phyloP scores from a whole-genome alignment of 2,329 filamentous ascomycete genomes.

The Teratosphaeria epicoccoides region DNA sequence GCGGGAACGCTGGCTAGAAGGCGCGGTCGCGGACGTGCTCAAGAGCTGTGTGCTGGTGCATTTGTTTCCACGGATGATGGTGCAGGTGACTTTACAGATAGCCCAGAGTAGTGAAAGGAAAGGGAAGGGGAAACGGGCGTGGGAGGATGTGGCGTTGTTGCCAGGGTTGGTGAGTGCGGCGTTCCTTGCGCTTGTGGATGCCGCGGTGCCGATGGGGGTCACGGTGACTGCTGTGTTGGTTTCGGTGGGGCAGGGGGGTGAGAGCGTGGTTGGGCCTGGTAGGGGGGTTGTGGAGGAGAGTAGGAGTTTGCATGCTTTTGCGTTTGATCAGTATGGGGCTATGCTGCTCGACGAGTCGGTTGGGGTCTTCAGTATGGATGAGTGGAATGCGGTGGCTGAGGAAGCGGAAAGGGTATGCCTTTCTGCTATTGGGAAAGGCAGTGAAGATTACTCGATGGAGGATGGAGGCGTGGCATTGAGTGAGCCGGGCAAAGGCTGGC shows the following conservation, averaged over 20 bases:
- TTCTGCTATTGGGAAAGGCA: conserved; percentile 28
- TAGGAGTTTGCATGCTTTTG: conserved; percentile 69
- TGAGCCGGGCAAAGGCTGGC: conserved; percentile 25
- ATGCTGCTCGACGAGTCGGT: conserved; percentile 72
- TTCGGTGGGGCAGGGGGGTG: conserved; percentile 38
- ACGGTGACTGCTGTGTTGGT: conserved; percentile 57
- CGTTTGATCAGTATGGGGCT: conserved; percentile 63
- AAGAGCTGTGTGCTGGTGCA: conserved; percentile 64
- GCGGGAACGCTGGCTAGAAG: conserved; percentile 63
- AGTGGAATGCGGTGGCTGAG: conserved; percentile 63
- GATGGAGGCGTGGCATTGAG: conserved; percentile 18
- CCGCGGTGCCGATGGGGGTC: conserved; percentile 67
- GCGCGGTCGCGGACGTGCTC: conserved; percentile 59
- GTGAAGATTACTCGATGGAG: conserved; percentile 30
- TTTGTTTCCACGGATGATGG: conserved; percentile 63
- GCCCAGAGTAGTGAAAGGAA: conserved; percentile 9
- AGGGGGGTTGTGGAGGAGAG: conserved; percentile 51
- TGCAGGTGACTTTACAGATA: conserved; percentile 75
- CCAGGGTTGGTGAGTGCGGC: conserved; percentile 74
- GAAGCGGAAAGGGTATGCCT: conserved; percentile 56
- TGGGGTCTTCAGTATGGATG: conserved; percentile 61
- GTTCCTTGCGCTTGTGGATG: conserved; percentile 67
- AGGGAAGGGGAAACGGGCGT: conserved; percentile 45
- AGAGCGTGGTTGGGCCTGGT: conserved; percentile 46
- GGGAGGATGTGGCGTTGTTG: conserved; percentile 65